Evolutionary conservation across 768 basidiomycete species (phyloP), one percentile per base, ranked within the genome.

Genomic region (Rossbeevera mucosa): DNA sequence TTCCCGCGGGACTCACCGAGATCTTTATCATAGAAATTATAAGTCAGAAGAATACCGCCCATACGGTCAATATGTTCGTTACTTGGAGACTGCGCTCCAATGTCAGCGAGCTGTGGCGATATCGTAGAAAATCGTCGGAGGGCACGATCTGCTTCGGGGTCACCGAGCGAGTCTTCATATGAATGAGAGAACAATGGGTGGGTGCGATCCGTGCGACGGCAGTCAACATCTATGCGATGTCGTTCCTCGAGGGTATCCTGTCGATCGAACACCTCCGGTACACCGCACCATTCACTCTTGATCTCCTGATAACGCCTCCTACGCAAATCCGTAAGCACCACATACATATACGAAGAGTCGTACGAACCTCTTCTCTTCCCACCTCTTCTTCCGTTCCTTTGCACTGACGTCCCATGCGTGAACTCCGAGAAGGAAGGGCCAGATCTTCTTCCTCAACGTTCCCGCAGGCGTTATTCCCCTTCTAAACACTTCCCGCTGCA

Each of bases 211-310:
- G 96, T 99, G 24, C 96, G 81, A 52, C 94, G 85, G 62, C 96
- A 98, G 65, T 98, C 96, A 51, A 99, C 96, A 63, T 98, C 91
- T 60, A 93, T 92, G 22, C 91, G 82, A 70, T 93, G 91, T n/a
- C 89, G 82, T 65, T 93, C 91, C 71, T 99, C 95, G 28, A 90
- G 67, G 47, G 90, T 79, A 62, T 91, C 88, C 53, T 81, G 79
- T 45, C 86, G 80, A 61, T 87, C 86, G 65, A 88, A 92, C 9
- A 91, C 85, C 57, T 89, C 89, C 20, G 85, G 82, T 33, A 85
- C 82, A 21, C 86, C 86, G 68, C 79, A 87, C 95, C 95, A 98
- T 60, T 87, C 79, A 26, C 76, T 70, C 70, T 91, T 94, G 25
- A 88, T 69, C 25, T 78, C 70, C 24, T 80, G 79, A 59, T 97